Evolutionary conservation across 2,329 filamentous ascomycete genomes (phyloP), one percentile per base, ranked within the genome.

Genomic region (Capronia coronata): DNA sequence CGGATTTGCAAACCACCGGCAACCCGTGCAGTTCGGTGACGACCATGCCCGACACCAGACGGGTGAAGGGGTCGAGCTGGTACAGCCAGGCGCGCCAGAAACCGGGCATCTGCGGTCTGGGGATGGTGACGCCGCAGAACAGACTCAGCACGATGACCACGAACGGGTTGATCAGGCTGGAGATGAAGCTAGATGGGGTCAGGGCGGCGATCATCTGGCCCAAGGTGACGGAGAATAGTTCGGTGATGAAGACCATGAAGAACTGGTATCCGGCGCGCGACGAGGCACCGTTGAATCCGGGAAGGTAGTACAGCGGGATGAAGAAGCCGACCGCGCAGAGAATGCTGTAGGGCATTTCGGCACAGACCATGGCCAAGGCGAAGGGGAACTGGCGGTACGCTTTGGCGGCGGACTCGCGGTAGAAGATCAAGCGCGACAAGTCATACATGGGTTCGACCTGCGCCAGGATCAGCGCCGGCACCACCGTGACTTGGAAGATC

Each of bases 401-500:
- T 71, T 94, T 94, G 48, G 84, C 83, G 13, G 86, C 84, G 14
- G 85, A 79, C 69, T 95, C 89, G 50, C 89, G 84, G 75, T 90
- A 93, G 71, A 87, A 90, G 56, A 94, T 83, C 63, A 86, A 76
- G 37, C 88, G 80, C 54, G 84, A 83, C 61, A 90, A 73, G 63
- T 89, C 83, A 66, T 86, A 94, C 71, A 89, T 90, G 34, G 84
- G 80, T 67, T 94, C 85, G 46, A 94, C 84, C 63, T 94, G 87
- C 1, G 83, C 81, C 49, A 94, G 80, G 65, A 94, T 87, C 23
- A 94, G 74, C 1, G 86, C 86, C 0, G 88, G 87, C 21, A 95
- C 75, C 18, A 94, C 86, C 0, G 87, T 71, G 44, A 89, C 80
- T 65, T 94, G 87, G 78, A 95, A 95, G 66, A 93, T 86, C 67